Percentiles rank a stretch among this genome's conserved stretches.
Evolutionary conservation across 768 basidiomycete species (phyloP).

Genomic region (Fibroporia radiculosa): DNA sequence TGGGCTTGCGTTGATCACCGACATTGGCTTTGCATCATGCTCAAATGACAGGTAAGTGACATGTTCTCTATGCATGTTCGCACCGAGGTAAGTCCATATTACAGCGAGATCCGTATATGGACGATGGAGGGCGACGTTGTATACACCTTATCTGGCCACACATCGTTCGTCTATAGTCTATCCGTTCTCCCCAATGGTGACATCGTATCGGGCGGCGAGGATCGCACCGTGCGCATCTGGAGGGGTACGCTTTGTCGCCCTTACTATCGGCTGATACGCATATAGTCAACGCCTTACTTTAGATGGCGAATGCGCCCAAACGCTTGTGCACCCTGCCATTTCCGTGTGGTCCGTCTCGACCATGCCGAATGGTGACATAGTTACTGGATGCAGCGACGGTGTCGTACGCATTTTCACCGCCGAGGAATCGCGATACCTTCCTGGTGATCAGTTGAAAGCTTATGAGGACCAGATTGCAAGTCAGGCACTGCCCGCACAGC

Average conservation of each 20-base stretch:
- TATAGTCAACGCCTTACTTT: too few relatives aligned
- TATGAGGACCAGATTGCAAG: conserved; percentile 72
- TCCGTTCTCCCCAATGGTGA: conserved; percentile 76
- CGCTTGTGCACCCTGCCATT: conserved; percentile 87
- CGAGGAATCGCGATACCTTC: conserved; percentile 66
- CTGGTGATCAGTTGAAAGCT: conserved; percentile 50
- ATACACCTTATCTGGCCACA: conserved; percentile 85
- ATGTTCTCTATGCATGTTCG: background rate
- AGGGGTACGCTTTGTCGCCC: conserved; percentile 42
- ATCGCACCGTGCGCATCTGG: conserved; percentile 90
- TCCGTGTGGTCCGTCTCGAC: conserved; percentile 94
- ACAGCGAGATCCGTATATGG: conserved; percentile 89
- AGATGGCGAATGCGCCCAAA: conserved; percentile 88
- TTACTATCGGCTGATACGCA: background rate
- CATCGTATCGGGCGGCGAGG: conserved; percentile 89
- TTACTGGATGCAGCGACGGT: conserved; percentile 86
- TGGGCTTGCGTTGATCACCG: conserved; percentile 69
- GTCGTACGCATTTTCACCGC: conserved; percentile 81
- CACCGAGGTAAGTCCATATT: conserved; percentile 1
- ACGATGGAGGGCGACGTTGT: conserved; percentile 72
- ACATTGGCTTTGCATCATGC: conserved; percentile 91
- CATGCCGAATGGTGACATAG: conserved; percentile 87
- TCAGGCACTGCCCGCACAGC: conserved; percentile 76
- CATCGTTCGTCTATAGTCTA: conserved; percentile 92
- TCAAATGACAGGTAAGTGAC: conserved; percentile 79